Evolutionary conservation across 192 early-diverging fungal species (phyloP), one percentile per base, ranked within the genome.

Genomic region (Backusella tuberculispora): DNA sequence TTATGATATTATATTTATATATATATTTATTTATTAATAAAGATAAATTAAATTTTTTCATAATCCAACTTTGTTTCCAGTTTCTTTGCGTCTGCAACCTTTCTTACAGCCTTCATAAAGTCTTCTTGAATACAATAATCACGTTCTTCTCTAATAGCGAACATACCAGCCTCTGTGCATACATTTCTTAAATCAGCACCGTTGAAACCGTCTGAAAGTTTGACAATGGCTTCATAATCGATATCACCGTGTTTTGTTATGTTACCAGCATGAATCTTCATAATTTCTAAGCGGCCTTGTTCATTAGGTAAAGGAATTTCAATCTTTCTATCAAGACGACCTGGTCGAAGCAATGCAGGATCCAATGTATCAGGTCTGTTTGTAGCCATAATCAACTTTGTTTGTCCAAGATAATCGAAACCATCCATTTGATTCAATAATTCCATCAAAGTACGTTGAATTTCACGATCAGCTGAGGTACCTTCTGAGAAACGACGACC

Each of bases 101-200:
- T 99, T 74, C 98, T 92, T 43, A 98, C 98, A 21, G 98, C 98
- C 87, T 99, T 99, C 98, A 99, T 99, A 83, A 98, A 99, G 77
- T 99, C 98, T 76, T 98, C 97, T 81, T 99, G 97, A 17, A 97
- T 79, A 34, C 93, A 90, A 83, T 97, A 99, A 80, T 99, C 98
- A 53, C 98, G 92, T 72, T 99, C 97, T 72, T 98, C 97, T 41
- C 97, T 95, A 76, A 99, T 99, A 34, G 98, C 98, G 92, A 99
- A 98, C 98, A 99, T 99, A 64, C 96, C 98, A 13, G 97, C 97
- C 86, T 99, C 98, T 21, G 98, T 99, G 81, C 98, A 99, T 43
- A 99, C 94, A 77, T 99, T 99, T 76, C 98, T 88, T 79, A 99
- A 85, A 90, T 99, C 98, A 19, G 98, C 98, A 43, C 97, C 96